Evolutionary conservation across 2,329 filamentous ascomycete genomes (phyloP).

Genomic region (Pseudogymnoascus sp.): DNA sequence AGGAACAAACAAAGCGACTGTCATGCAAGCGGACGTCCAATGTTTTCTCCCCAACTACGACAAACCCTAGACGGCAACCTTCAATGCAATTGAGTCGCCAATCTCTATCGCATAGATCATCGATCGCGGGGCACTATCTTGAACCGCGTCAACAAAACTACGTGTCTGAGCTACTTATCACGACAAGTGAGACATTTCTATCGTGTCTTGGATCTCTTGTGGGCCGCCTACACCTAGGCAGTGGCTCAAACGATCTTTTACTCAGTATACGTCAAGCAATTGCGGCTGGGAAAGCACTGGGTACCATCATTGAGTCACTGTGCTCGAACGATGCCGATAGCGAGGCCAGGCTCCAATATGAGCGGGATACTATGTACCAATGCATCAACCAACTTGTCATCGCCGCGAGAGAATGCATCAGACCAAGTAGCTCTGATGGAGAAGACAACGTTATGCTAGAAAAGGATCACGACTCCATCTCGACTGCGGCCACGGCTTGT

Average conservation of each 20-base stretch:
- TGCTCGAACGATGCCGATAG: conserved; percentile 67
- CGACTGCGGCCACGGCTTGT: conserved; percentile 75
- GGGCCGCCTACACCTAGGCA: conserved; percentile 79
- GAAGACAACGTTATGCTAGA: conserved; percentile 73
- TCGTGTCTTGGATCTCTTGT: conserved; percentile 91
- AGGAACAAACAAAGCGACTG: conserved; percentile 25
- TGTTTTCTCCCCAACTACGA: conserved; percentile 17
- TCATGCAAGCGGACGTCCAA: conserved; percentile 24
- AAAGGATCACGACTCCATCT: conserved; percentile 67
- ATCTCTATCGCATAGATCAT: conserved; percentile 60
- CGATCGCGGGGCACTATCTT: conserved; percentile 45
- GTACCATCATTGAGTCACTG: conserved; percentile 74
- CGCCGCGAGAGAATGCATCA: conserved; percentile 73
- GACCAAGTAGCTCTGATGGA: conserved; percentile 57
- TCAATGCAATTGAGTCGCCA: conserved; percentile 23
- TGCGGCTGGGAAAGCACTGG: conserved; percentile 68
- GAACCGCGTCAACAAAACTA: conserved; percentile 53
- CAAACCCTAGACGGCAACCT: conserved; percentile 19
- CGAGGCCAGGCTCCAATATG: conserved; percentile 57
- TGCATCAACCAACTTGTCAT: conserved; percentile 73
- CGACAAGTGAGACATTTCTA: conserved; percentile 79
- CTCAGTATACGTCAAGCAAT: conserved; percentile 78
- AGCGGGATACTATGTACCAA: conserved; percentile 70
- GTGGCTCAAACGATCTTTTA: conserved; percentile 76
- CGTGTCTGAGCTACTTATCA: conserved; percentile 73